phyloP scores from a whole-genome alignment of 805 yeast species.

The Saccharomycopsis oosterbeekiorum region DNA sequence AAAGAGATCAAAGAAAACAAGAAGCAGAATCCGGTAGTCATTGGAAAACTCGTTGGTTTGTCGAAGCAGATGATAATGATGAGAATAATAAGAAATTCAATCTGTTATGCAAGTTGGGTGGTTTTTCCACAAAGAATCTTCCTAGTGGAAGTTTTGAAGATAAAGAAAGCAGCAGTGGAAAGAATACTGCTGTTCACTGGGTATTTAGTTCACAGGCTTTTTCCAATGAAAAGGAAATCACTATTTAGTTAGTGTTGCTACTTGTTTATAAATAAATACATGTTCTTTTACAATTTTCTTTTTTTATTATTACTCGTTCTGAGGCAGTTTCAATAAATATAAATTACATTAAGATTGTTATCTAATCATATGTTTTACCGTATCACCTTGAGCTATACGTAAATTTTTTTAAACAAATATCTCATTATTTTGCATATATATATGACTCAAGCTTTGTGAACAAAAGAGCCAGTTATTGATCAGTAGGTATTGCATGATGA shows the following conservation, averaged over 20 bases:
- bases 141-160: slow-evolving; percentile 50
- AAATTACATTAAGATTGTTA: too few relatives aligned
- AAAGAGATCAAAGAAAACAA: slow-evolving; percentile 68
- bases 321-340: too few relatives aligned
- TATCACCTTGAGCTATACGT: too few relatives aligned
- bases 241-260: not conserved
- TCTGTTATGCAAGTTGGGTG: slow-evolving; percentile 36
- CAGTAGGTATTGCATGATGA: too few relatives aligned
- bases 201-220: slow-evolving; percentile 48
- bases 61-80: slow-evolving; percentile 24
- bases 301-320: too few relatives aligned
- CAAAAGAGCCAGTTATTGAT: too few relatives aligned
- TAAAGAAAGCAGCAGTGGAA: slow-evolving; percentile 27
- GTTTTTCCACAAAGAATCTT: slow-evolving; percentile 51
- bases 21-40: slow-evolving; percentile 53
- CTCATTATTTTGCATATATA: too few relatives aligned
- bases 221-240: slow-evolving; percentile 50
- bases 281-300: not conserved
- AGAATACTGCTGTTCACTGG: slow-evolving; percentile 45
- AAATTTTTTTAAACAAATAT: too few relatives aligned
- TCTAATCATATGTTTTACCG: too few relatives aligned
- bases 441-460: too few relatives aligned
- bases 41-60: slow-evolving; percentile 85
- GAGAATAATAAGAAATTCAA: slow-evolving; percentile 25
- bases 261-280: not conserved